Conservation (phyloP, 305 asterid species). For the Rubia balearica region DNA sequence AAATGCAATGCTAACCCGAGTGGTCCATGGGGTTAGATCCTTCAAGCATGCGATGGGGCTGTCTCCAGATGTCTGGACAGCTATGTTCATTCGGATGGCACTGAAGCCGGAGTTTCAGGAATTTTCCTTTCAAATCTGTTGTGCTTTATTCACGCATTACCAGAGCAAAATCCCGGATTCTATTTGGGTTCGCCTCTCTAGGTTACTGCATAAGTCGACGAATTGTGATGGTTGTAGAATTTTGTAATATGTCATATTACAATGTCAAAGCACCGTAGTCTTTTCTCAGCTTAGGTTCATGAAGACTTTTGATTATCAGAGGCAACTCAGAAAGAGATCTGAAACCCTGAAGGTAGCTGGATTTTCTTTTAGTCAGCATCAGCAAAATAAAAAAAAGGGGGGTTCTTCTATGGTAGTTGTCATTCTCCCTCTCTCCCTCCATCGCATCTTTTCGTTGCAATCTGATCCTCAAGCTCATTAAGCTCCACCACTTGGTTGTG, state of each 20-base stretch:
- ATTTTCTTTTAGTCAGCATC: no score
- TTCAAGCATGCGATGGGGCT: slow-evolving; percentile 55
- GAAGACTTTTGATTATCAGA: no score
- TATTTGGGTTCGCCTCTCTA: slow-evolving; percentile 58
- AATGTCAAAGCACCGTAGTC: neutral
- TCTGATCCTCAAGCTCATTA: no score
- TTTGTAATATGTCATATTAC: neutral
- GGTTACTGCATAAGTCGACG: slow-evolving; percentile 36
- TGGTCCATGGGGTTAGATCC: slow-evolving; percentile 52
- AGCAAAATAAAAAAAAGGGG: no score
- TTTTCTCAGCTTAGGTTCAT: no score
- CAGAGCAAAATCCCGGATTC: slow-evolving; percentile 38
- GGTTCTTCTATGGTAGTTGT: no score
- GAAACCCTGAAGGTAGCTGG: no score
- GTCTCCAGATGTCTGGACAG: slow-evolving; percentile 74
- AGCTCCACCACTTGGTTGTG: no score
- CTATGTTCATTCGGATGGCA: slow-evolving; percentile 61
- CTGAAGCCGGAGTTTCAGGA: slow-evolving; percentile 61
- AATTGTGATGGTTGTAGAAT: neutral
- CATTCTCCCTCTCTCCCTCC: no score
- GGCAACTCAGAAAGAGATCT: no score
- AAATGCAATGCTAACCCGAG: slow-evolving; percentile 43
- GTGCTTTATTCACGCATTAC: slow-evolving; percentile 47
- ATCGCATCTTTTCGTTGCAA: no score
- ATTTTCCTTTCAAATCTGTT: slow-evolving; percentile 48